Percentiles rank a stretch among this genome's conserved stretches.
phyloP scores from a whole-genome alignment of 1,284 basidiomycete genomes.

The Cryptococcus floricola region DNA sequence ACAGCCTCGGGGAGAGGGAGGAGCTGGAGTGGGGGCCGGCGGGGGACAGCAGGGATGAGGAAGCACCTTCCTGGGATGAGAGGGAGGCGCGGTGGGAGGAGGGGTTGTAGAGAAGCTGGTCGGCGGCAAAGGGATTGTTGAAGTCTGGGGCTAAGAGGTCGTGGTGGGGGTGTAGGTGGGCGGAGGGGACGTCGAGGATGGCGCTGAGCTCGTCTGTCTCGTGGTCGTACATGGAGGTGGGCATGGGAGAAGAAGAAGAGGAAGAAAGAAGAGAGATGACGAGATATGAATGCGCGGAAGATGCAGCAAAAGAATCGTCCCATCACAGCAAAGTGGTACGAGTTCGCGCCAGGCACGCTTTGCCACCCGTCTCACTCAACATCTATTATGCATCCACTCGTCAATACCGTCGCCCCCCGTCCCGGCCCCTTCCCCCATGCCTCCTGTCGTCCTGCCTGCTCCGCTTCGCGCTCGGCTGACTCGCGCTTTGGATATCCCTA shows the following conservation, averaged over 20 bases:
- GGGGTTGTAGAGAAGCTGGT: constrained; percentile 7
- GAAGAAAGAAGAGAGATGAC: background rate
- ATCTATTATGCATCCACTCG: background rate
- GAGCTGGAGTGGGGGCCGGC: constrained; percentile 1
- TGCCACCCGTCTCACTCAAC: constrained; percentile 18
- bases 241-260: too few species aligned
- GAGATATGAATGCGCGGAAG: background rate
- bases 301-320: background rate
- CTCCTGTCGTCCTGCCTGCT: constrained; percentile 3
- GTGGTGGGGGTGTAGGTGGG: constrained; percentile 15
- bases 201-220: constrained; percentile 16
- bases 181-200: constrained; percentile 15
- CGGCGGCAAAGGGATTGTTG: constrained; percentile 13
- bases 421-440: too few species aligned
- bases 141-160: constrained; percentile 29
- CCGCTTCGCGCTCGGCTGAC: constrained; percentile 8
- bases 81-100: constrained; percentile 5
- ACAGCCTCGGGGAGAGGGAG: constrained; percentile 12
- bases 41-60: constrained; percentile 8
- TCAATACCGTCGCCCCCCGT: too few species aligned
- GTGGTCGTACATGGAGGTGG: constrained; percentile 5
- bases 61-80: constrained; percentile 2
- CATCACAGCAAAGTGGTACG: constrained; percentile 2
- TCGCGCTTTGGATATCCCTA: constrained; percentile 20
- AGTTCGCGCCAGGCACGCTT: constrained; percentile 1